phyloP scores from a whole-genome alignment of 352 stramenopile genomes.

The Globisporangium barbulae region DNA sequence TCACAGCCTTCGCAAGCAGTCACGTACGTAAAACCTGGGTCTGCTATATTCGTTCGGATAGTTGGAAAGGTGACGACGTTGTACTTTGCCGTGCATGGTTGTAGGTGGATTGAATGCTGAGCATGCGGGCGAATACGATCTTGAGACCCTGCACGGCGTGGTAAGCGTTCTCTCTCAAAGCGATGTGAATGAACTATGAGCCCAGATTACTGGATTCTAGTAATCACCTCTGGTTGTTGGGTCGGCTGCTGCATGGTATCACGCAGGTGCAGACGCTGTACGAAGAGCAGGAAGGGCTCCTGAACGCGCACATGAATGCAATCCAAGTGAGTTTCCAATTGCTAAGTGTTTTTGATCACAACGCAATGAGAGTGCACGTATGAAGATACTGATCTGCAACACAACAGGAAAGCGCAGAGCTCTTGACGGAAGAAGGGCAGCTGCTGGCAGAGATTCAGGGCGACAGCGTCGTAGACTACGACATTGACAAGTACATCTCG shows the following conservation, averaged over 20 bases:
- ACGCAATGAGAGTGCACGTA: background rate
- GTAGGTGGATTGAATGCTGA: conserved; percentile 20
- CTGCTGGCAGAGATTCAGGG: conserved; percentile 85
- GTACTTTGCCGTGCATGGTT: conserved; percentile 6
- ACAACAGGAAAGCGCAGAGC: conserved; percentile 93
- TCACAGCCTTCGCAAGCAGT: conserved; percentile 46
- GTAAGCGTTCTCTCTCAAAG: conserved; percentile 22
- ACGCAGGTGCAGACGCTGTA: conserved; percentile 88
- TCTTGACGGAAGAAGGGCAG: conserved; percentile 95
- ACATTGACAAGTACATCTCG: conserved; percentile 93
- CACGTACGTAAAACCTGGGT: conserved; percentile 24
- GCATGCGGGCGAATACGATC: conserved; percentile 34
- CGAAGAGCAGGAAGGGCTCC: conserved; percentile 94
- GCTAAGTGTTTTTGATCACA: background rate
- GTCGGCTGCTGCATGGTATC: background rate
- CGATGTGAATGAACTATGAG: background rate
- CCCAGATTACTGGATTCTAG: background rate
- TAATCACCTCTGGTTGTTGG: background rate
- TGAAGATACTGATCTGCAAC: background rate
- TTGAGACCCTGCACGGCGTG: conserved; percentile 69
- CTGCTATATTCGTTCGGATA: background rate
- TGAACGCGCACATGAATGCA: conserved; percentile 96
- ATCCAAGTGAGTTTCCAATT: conserved; percentile 72
- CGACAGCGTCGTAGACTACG: conserved; percentile 89
- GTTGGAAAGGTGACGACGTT: background rate